Evolutionary conservation across 2,329 filamentous ascomycete species (phyloP), one percentile per base, ranked within the genome.

Genomic region (Epichloe gansuensis): DNA sequence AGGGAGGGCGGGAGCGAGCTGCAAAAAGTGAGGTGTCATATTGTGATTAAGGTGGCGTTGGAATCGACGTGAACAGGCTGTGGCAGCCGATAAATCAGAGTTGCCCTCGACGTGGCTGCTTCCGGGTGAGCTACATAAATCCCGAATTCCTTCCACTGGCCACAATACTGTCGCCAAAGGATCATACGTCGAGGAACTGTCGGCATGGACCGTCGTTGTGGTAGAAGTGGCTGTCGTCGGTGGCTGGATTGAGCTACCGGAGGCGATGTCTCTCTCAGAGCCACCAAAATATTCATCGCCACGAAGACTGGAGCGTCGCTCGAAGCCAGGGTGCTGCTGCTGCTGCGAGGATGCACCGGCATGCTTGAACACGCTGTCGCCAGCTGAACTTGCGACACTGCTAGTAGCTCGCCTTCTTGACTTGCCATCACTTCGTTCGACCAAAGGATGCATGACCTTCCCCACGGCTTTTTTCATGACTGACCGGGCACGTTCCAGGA

Each of bases 401-500:
- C 84, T 83, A 23, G 74, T 67, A 42, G 81, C 80, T 56, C 80
- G 72, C 50, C 71, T 73, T 48, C 82, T 71, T 49, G 75, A 73
- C 40, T 67, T 67, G 52, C 73, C 76, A 53, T 83, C 78, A 48
- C 74, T 69, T 51, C 79, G 74, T 50, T 84, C 81, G 46, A 71
- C 69, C 7, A 80, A 72, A 21, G 80, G 74, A 57, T 82, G 77
- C 54, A 82, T 82, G 49, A 84, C 76, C 64, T 82, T 84, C 51
- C 74, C 77, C 5, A 82, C 72, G 4, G 78, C 74, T 62, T 84
- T 84, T 67, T 83, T 84, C 48, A 94, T 78, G 40, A 82, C 87
- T 12, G 87, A 94, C 46, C 83, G 81, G 48, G 93, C 86, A 36
- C 89, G 84, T 63, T 95, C 88, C 21, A 97, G 75, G 56, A 96